Conservation (phyloP, 257 asterid genomes). For the Solanum piurae region DNA sequence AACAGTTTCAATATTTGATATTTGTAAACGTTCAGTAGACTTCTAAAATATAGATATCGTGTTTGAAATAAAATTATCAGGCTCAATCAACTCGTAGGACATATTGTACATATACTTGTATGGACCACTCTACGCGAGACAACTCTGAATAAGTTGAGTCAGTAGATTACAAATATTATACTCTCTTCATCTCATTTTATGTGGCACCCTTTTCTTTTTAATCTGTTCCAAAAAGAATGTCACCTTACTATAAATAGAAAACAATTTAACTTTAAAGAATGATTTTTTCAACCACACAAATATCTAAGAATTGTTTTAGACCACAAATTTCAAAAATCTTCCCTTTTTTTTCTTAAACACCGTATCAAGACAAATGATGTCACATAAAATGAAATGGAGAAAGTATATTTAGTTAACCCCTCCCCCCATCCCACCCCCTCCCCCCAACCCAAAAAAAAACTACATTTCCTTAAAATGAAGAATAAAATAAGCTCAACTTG, state of each 20-base stretch:
- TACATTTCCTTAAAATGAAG: not conserved
- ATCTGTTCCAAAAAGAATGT: no score
- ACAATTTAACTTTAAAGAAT: no score
- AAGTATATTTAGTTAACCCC: not conserved
- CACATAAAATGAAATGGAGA: no score
- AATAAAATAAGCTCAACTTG: not conserved
- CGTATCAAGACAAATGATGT: no score
- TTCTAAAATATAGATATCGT: not conserved
- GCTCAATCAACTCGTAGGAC: not conserved
- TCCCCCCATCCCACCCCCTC: not conserved
- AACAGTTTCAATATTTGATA: no score
- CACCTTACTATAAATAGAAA: no score
- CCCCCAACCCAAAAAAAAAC: not conserved
- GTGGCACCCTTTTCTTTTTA: not conserved
- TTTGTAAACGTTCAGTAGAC: no score
- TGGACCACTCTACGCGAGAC: not conserved
- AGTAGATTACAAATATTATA: not conserved
- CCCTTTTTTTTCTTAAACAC: no score
- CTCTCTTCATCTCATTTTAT: not conserved
- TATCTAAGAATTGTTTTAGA: not conserved
- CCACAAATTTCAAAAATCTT: not conserved
- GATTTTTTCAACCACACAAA: not conserved
- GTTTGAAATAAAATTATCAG: not conserved
- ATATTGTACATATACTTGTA: not conserved
- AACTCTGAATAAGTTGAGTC: not conserved